Evolutionary conservation across 73 alveolate species (phyloP), one percentile per base, ranked within the genome.

Genomic region (Effrenium voratum): DNA sequence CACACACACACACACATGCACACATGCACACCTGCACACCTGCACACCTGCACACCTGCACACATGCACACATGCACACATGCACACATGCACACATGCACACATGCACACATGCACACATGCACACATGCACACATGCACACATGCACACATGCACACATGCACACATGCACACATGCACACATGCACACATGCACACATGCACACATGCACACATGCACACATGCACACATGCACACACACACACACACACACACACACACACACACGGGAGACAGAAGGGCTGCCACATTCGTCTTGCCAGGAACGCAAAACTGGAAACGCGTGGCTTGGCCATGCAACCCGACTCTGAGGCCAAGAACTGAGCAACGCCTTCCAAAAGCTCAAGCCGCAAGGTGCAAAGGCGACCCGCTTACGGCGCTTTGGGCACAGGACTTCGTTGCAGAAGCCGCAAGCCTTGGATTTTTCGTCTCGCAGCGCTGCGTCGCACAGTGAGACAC

Each of bases 1-100:
- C 70, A 55, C 70, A 55, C 70, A 55, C 70, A 55, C 70, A 55
- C 70, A 55, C 70, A n/a, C n/a, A n/a, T n/a, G n/a, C n/a, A n/a
- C n/a, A n/a, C n/a, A n/a, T n/a, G n/a, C n/a, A n/a, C n/a, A n/a
- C n/a, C n/a, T n/a, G n/a, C n/a, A n/a, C n/a, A n/a, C n/a, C n/a
- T n/a, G n/a, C n/a, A n/a, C n/a, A n/a, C n/a, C n/a, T n/a, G n/a
- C n/a, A n/a, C n/a, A n/a, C n/a, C n/a, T n/a, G n/a, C n/a, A n/a
- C n/a, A n/a, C 70, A 55, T 24, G 24, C 70, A 55, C 70, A 55
- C 70, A 55, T 24, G 32, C 70, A 55, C 70, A 13, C 70, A 55
- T 24, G 70, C 70, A 55, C 70, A 24, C 70, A 55, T 24, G 70
- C 70, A 55, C 70, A 24, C 70, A 55, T 24, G 70, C 70, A 55